phyloP scores from a whole-genome alignment of 306 rosid genomes.

The Cicer arietinum region DNA sequence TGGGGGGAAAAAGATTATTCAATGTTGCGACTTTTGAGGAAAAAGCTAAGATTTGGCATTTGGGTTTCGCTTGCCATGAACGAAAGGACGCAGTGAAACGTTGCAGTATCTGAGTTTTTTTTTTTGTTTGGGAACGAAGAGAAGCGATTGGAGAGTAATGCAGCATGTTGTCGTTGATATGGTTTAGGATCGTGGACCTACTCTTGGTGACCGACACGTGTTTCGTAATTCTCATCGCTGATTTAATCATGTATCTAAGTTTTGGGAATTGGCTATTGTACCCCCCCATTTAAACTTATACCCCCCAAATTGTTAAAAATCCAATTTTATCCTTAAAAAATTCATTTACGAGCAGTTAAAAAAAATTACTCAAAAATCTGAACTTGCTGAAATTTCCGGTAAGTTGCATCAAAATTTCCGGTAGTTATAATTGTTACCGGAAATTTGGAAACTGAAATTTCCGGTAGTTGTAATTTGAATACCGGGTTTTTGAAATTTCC shows the following conservation, averaged over 20 bases:
- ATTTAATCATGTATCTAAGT: neutral
- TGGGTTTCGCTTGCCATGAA: conserved; percentile 20
- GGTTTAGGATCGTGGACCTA: conserved; percentile 14
- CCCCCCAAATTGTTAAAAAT: no score
- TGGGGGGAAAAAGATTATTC: conserved; percentile 1
- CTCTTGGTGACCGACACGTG: conserved; percentile 37
- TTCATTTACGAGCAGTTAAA: no score
- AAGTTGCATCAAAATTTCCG: no score
- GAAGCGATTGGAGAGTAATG: conserved; percentile 2
- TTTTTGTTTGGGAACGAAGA: neutral
- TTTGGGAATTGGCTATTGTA: no score
- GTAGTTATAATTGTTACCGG: no score
- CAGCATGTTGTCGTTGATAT: neutral
- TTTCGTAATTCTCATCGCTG: neutral
- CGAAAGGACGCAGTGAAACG: neutral
- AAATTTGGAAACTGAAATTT: no score
- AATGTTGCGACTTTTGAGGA: conserved; percentile 31
- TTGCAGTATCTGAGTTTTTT: conserved; percentile 11
- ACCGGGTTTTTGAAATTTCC: no score
- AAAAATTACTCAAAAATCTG: no score
- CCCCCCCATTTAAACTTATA: no score
- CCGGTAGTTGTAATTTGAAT: no score
- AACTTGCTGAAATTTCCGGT: no score
- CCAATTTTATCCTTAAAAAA: no score
- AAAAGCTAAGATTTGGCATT: neutral